phyloP scores from a whole-genome alignment of 768 basidiomycete species.

The Glaciozyma martinii region DNA sequence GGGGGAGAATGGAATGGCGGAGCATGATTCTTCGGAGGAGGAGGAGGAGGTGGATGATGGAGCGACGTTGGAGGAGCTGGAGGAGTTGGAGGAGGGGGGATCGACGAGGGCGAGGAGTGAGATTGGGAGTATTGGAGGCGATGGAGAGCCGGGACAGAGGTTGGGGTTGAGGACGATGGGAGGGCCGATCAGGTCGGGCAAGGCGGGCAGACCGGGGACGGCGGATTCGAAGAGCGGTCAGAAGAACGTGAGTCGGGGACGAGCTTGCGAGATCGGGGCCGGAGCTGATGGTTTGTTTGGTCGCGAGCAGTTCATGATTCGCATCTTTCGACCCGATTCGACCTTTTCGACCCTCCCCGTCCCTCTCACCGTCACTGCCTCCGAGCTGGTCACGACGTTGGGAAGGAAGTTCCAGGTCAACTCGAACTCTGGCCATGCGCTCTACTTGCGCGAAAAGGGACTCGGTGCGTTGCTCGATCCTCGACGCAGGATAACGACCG shows the following conservation, averaged over 20 bases:
- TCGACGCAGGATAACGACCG: not conserved
- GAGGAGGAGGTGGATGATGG: conserved; percentile 32
- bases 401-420: conserved; percentile 50
- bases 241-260: conserved; percentile 18
- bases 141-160: not conserved
- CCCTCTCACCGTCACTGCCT: conserved; percentile 57
- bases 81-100: conserved; percentile 4
- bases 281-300: not conserved
- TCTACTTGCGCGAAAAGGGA: conserved; percentile 50
- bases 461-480: conserved; percentile 46
- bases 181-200: conserved; percentile 1
- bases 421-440: conserved; percentile 13
- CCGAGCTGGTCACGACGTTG: conserved; percentile 55
- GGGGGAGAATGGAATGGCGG: conserved; percentile 35
- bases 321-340: conserved; percentile 67
- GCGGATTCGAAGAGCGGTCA: conserved; percentile 17
- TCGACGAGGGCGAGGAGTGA: not conserved
- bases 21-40: conserved; percentile 29
- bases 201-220: conserved; percentile 8
- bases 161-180: not conserved
- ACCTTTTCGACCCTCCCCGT: conserved; percentile 63
- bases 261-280: not conserved
- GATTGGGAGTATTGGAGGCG: not conserved
- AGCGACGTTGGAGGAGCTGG: conserved; percentile 29
- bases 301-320: conserved; percentile 47